Evolutionary conservation across 192 early-diverging fungal species (phyloP), one percentile per base, ranked within the genome.

Genomic region (Dispira simplex): DNA sequence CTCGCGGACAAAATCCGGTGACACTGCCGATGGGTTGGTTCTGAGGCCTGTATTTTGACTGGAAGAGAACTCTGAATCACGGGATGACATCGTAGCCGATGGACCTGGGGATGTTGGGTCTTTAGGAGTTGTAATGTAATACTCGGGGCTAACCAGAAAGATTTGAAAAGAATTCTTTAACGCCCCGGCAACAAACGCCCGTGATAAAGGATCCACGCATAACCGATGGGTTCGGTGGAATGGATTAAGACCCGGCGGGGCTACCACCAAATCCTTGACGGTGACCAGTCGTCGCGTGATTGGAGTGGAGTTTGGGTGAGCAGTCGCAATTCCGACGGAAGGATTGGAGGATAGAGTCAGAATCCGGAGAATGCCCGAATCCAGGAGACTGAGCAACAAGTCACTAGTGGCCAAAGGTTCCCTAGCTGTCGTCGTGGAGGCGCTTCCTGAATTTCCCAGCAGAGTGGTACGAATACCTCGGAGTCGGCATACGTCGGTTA

Each of bases 141-240:
- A 60, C 39, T 18, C 32, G 21, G 32, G 32, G 16, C 43, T 1
- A 8, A 60, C 21, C 14, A 60, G 14, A 18, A 60, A 60, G 39
- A 60, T 60, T 44, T 60, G 58, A 27, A 43, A 60, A 1, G 58
- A 60, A 60, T 60, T 60, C 39, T 60, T 60, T 44, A 60, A 32
- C 14, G 58, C 58, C 27, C 14, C n/a, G 6, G 44, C 21, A 32
- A 44, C 58, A 18, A 60, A 43, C 21, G 58, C 58, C n/a, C 58
- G 58, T 3, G 58, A 60, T 18, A 60, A 18, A 21, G 58, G 58
- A 16, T 60, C 58, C 14, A 60, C 58, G 32, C 32, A 11, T 16
- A 60, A 44, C 27, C 32, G 26, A 16, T 60, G 58, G 32, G 2
- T 60, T 14, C 58, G 58, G 32, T 60, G 32, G 39, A 60, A 60